Percentiles rank a stretch among this genome's conserved stretches.
These are phyloP conservation scores for Hypoxylon sp. DNA, from an alignment of 2,329 filamentous ascomycete genomes.

Conservation along the genomic window DNA sequence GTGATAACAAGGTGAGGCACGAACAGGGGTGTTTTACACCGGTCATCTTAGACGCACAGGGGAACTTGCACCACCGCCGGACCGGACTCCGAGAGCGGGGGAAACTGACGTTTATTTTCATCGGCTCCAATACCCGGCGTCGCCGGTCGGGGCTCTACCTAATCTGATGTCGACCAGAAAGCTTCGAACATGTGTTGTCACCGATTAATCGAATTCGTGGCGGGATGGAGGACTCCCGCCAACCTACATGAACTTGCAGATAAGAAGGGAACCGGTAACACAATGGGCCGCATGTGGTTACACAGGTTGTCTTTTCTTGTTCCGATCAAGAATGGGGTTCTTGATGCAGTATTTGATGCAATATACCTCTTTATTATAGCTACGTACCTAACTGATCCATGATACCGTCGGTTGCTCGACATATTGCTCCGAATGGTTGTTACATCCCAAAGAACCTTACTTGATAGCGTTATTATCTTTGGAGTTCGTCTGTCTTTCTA, in stretches of 20 bases:
- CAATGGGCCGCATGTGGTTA: not conserved
- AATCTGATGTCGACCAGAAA: slow-evolving; percentile 14
- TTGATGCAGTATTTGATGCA: not conserved
- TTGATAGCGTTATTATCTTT: not conserved
- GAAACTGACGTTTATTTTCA: slow-evolving; percentile 22
- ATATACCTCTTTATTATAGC: not conserved
- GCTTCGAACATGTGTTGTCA: slow-evolving; percentile 7
- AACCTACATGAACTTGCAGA: slow-evolving; percentile 9
- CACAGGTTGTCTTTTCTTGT: slow-evolving; percentile 8
- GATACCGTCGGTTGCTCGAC: not conserved
- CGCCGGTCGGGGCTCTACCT: slow-evolving; percentile 17
- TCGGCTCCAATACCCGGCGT: slow-evolving; percentile 29
- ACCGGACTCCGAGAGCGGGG: slow-evolving; percentile 40
- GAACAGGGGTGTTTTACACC: slow-evolving; percentile 20
- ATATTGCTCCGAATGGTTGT: not conserved
- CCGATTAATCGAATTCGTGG: not conserved
- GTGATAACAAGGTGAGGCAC: slow-evolving; percentile 5
- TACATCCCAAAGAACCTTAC: not conserved
- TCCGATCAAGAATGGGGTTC: slow-evolving; percentile 3
- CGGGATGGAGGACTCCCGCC: not conserved
- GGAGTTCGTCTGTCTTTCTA: not conserved
- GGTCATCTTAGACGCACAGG: slow-evolving; percentile 11
- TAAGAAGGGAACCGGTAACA: slow-evolving; percentile 1
- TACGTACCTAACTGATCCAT: not conserved
- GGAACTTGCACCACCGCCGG: slow-evolving; percentile 27